Conservation (phyloP, 768 basidiomycete species). For the Amanita muscaria region DNA sequence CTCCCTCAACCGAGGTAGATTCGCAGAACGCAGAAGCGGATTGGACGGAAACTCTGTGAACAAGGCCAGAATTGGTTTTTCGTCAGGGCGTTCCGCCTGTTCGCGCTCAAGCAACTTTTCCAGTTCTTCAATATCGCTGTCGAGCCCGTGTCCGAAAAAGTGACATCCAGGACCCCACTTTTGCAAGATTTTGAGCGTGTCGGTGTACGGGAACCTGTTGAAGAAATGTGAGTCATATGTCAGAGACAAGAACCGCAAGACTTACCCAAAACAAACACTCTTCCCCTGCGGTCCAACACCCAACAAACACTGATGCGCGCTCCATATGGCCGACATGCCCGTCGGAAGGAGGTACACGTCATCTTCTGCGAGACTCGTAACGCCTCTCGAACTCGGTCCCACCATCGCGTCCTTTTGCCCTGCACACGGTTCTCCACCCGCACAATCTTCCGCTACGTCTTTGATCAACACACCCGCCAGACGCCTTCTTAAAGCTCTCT, state of each 20-base stretch:
- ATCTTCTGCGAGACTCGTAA: constrained; percentile 62
- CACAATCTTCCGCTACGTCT: constrained; percentile 37
- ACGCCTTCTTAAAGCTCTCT: constrained; percentile 76
- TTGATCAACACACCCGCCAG: constrained; percentile 80
- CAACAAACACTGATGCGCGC: constrained; percentile 66
- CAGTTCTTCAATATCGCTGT: constrained; percentile 66
- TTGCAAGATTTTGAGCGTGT: constrained; percentile 86
- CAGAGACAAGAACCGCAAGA: constrained; percentile 1
- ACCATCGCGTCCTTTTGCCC: constrained; percentile 37
- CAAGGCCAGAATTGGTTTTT: constrained; percentile 65
- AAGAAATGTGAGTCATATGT: not conserved
- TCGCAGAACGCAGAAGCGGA: constrained; percentile 79
- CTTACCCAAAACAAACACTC: constrained; percentile 92
- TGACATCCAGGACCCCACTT: constrained; percentile 96
- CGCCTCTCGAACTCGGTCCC: constrained; percentile 62
- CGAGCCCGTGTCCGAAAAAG: constrained; percentile 77
- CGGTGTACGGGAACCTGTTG: constrained; percentile 85
- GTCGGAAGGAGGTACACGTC: constrained; percentile 85
- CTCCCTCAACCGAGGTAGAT: constrained; percentile 62
- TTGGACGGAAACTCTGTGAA: constrained; percentile 96
- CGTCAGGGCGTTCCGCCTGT: constrained; percentile 25
- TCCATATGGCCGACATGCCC: constrained; percentile 96
- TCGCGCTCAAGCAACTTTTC: constrained; percentile 51
- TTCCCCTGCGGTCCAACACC: constrained; percentile 51
- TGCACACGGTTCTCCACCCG: constrained; percentile 24